Conservation (phyloP, 2,329 filamentous ascomycete genomes). For the Claviceps spartinae region DNA sequence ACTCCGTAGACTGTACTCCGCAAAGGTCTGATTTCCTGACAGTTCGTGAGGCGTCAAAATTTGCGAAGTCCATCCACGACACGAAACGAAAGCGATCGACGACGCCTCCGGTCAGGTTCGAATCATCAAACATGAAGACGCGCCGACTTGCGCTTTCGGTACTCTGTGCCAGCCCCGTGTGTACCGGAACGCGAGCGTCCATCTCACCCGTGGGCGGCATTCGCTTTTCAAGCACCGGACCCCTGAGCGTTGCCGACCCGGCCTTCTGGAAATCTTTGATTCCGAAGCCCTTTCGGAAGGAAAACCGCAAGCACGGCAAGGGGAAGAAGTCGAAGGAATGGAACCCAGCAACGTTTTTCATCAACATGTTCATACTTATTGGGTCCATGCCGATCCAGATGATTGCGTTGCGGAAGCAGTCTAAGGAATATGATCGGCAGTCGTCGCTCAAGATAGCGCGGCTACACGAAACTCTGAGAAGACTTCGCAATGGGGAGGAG, state of each 20-base stretch:
- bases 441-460: constrained; percentile 67
- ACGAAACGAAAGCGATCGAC: not conserved
- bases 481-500: constrained; percentile 55
- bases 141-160: constrained; percentile 1
- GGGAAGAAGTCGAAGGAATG: constrained; percentile 44
- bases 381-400: constrained; percentile 94
- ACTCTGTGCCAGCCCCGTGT: not conserved
- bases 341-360: constrained; percentile 75
- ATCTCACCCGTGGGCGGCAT: not conserved
- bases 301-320: constrained; percentile 23
- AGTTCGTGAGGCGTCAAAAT: not conserved
- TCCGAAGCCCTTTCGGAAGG: constrained; percentile 48
- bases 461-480: constrained; percentile 61
- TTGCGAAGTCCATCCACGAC: not conserved
- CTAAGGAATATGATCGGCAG: constrained; percentile 55
- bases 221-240: constrained; percentile 23
- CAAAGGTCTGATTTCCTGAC: too few relatives aligned
- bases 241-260: constrained; percentile 38
- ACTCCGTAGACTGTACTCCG: too few relatives aligned
- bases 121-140: constrained; percentile 6
- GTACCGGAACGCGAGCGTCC: not conserved
- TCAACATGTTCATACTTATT: constrained; percentile 71
- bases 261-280: constrained; percentile 59
- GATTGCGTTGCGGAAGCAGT: constrained; percentile 66
- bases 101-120: not conserved